These are phyloP conservation scores for Grosmannia clavigera DNA, from an alignment of 2,329 filamentous ascomycete species.

Conservation along the genomic window DNA sequence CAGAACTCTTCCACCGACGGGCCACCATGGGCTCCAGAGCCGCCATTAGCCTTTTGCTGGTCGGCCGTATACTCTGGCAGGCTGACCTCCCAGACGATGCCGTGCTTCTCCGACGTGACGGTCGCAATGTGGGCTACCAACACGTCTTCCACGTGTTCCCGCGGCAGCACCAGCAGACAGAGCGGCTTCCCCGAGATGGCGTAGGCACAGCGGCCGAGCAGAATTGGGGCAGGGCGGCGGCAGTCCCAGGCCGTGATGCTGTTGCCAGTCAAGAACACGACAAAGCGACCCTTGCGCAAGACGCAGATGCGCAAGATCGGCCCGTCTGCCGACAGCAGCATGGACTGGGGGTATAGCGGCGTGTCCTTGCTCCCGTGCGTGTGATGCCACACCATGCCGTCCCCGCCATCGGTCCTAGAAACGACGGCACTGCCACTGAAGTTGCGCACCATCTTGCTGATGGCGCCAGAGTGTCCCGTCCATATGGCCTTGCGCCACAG, in stretches of 20 bases:
- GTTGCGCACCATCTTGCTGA: conserved; percentile 80
- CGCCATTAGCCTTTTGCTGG: conserved; percentile 4
- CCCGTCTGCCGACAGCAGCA: conserved; percentile 51
- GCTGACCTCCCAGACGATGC: conserved; percentile 68
- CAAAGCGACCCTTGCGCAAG: conserved; percentile 62
- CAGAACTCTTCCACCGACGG: conserved; percentile 53
- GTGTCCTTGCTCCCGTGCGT: conserved; percentile 35
- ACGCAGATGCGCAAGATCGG: conserved; percentile 74
- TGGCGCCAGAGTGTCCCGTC: conserved; percentile 71
- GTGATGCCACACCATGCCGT: conserved; percentile 77
- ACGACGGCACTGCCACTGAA: conserved; percentile 69
- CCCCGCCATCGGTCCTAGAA: conserved; percentile 65
- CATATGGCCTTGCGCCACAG: conserved; percentile 54
- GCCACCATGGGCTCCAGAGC: conserved; percentile 19
- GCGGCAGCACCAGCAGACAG: conserved; percentile 65
- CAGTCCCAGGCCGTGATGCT: conserved; percentile 72
- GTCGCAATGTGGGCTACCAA: conserved; percentile 63
- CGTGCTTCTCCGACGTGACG: conserved; percentile 64
- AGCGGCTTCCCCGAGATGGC: conserved; percentile 56
- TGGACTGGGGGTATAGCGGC: conserved; percentile 30
- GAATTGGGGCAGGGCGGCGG: conserved; percentile 41
- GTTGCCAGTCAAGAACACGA: conserved; percentile 65
- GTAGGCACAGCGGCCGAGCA: conserved; percentile 48
- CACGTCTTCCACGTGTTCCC: conserved; percentile 41
- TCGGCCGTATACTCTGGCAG: conserved; percentile 36